These are phyloP conservation scores for Lithospermum erythrorhizon DNA, from an alignment of 257 asterid species.

Conservation along the genomic window DNA sequence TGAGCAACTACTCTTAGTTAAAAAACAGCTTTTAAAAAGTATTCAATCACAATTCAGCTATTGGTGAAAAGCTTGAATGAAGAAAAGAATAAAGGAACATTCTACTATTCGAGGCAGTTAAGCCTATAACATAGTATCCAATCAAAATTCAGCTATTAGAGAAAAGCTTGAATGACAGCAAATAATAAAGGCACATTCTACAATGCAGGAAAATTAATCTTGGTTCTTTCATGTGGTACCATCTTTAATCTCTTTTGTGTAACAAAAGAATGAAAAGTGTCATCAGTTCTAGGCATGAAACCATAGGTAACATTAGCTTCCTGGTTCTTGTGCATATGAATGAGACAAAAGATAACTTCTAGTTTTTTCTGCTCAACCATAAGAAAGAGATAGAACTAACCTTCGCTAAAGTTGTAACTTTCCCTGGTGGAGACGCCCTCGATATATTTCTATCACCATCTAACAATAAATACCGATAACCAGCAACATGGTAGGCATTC, in stretches of 20 bases:
- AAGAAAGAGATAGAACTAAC: constrained; percentile 24
- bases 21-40: no score
- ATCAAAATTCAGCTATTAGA: no score
- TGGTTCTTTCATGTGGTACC: not conserved
- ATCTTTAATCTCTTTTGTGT: not conserved
- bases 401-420: constrained; percentile 89
- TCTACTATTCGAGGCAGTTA: not conserved
- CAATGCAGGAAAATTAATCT: not conserved
- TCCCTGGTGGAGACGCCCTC: constrained; percentile 96
- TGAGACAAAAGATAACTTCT: not conserved
- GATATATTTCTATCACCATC: constrained; percentile 70
- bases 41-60: no score
- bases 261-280: not conserved
- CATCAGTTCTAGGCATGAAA: not conserved
- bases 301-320: not conserved
- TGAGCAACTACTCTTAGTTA: no score
- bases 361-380: not conserved
- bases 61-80: no score
- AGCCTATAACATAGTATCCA: no score
- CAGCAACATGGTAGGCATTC: constrained; percentile 94
- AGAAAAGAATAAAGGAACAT: not conserved
- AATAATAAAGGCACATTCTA: no score
- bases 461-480: constrained; percentile 82
- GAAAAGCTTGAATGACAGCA: no score
- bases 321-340: not conserved